phyloP scores from a whole-genome alignment of 495 filamentous ascomycete genomes.

The Penicillium riverlandense region DNA sequence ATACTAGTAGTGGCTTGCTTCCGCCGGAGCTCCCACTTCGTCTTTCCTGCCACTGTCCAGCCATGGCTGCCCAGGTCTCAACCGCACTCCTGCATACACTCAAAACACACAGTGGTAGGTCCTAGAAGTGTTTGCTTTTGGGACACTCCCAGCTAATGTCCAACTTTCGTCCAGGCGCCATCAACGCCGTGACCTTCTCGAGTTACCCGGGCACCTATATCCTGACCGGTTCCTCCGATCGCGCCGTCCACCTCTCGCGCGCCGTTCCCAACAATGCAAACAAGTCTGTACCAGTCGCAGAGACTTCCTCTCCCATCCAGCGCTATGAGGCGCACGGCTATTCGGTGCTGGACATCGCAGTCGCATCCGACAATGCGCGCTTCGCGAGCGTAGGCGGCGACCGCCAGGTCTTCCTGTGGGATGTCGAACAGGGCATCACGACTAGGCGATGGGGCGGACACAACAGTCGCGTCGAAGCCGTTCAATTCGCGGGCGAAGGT shows the following conservation, averaged over 20 bases:
- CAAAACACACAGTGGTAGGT: constrained; percentile 41
- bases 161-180: constrained; percentile 21
- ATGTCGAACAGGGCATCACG: constrained; percentile 72
- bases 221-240: constrained; percentile 81
- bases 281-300: constrained; percentile 19
- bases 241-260: constrained; percentile 76
- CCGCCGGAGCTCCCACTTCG: constrained; percentile 1
- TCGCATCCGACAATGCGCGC: constrained; percentile 67
- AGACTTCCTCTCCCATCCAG: constrained; percentile 60
- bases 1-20: not conserved
- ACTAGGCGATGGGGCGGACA: constrained; percentile 70
- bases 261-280: constrained; percentile 39
- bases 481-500: constrained; percentile 68
- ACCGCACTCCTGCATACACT: constrained; percentile 31
- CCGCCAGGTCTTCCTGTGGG: constrained; percentile 86
- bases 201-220: constrained; percentile 43
- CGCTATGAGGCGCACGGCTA: constrained; percentile 86
- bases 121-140: too few relatives aligned
- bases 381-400: constrained; percentile 85
- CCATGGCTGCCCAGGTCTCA: constrained; percentile 32
- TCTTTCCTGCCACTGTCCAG: not conserved
- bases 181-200: constrained; percentile 37
- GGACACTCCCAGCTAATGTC: not conserved
- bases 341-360: constrained; percentile 73
- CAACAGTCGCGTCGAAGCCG: constrained; percentile 63